Evolutionary conservation across 108 stramenopile species (phyloP), one percentile per base, ranked within the genome.

Genomic region (Nitzschia sp.): DNA sequence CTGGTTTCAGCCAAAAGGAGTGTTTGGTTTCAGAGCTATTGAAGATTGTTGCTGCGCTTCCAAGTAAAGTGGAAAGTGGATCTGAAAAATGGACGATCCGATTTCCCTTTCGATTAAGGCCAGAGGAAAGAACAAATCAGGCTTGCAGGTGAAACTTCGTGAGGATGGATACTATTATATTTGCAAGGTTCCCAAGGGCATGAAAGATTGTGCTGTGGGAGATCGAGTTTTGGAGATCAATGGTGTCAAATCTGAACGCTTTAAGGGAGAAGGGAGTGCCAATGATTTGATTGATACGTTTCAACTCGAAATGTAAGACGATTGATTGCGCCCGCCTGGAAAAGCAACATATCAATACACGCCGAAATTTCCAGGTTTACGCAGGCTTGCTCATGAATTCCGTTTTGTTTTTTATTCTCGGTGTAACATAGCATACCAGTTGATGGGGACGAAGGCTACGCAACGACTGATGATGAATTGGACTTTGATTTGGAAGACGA

Each of bases 221-320:
- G 73, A 75, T 30, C 66, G 73, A 44, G 29, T 75, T 16, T 45
- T 75, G 31, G 66, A 75, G 34, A 53, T 75, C 58, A 75, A 75
- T 44, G 73, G 73, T 1, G 36, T 56, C 16, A 19, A 50, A 50
- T 41, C 25, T 53, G 23, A 31, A 15, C 45, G 58, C 25, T 75
- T 75, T 26, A 61, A 75, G 38, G 53, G 27, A 29, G 52, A 22
- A 28, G 45, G 59, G 44, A 27, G 44, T 15, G 73, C 66, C 29
- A 65, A 68, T 44, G 58, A 44, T 2, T 64, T 75, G 57, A 69
- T 75, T 61, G 73, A 75, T 26, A 75, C 50, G 8, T 45, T 75
- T 21, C 27, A 57, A 19, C 25, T 75, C 19, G 59, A 75, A 3
- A 41, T 75, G 45, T 61, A 61, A 44, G 60, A n/a, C 45, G 8